Percentiles rank a stretch among this genome's conserved stretches.
Conservation (phyloP, 306 rosid species). For the apple (Malus domestica) region ASM211411v1 NC_041795.1:17314001-17314500, state of each 20-base stretch:
- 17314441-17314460: slow-evolving; percentile 64
- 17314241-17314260: neutral
- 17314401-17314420: slow-evolving; percentile 70
- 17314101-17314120: neutral
- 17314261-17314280: neutral
- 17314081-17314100: neutral
- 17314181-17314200: too few species aligned
- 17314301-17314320: neutral
- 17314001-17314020: neutral
- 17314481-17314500: slow-evolving; percentile 65
- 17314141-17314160: neutral
- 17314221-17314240: neutral
- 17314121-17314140: neutral
- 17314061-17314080: neutral
- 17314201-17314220: neutral
- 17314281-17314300: neutral
- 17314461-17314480: slow-evolving; percentile 57
- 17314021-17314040: neutral
- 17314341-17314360: slow-evolving; percentile 13
- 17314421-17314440: slow-evolving; percentile 66
- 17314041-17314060: neutral
- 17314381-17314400: slow-evolving; percentile 49
- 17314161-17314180: neutral
- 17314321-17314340: neutral
- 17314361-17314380: slow-evolving; percentile 33